Base-by-base conservation (phyloP, 371 early-diverging fungal genomes). In the Mortierella sp. region DNA sequence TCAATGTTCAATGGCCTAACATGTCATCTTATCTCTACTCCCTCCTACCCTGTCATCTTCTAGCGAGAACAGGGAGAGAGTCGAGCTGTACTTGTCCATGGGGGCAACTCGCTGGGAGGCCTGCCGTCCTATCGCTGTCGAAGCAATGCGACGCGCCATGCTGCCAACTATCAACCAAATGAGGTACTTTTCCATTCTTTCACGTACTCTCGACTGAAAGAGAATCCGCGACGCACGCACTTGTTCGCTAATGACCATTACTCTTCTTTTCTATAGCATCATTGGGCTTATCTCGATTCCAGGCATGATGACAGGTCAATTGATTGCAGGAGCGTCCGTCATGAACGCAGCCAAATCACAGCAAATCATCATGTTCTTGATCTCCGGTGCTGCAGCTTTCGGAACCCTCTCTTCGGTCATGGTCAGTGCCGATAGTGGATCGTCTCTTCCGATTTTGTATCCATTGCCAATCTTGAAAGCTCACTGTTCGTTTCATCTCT, bases 271-370 rank as follows among this genome's bases (percentile, higher is more conserved):
- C 34, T 24, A 9, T 57, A 82, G 90, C 34, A 89, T 94, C 42
- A 92, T 92, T 58, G 96, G 96, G 0, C 78, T 96, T 61, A 93
- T 96, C 53, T 89, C 93, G 8, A 95, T 96, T 43, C 96, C 96
- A 0, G 96, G 94, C 0, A 88, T 93, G 84, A 95, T 96, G 95
- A 94, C 93, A 0, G 96, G 96, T 59, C 94, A 94, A 71, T 90
- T 95, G 53, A 81, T 95, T 38, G 94, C 92, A 27, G 96, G 96
- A 10, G 90, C 91, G 0, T 83, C 88, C 19, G 90, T 94, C 30
- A 85, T 86, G 67, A 88, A 92, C 54, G 96, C 96, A 0, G 93
- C 28, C 41, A 73, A 67, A 58, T 93, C 92, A 69, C 94, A 95
- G 71, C 89, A 90, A 66, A 90, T 94, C 56, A 89, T 94, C 61